Evolutionary conservation across 768 basidiomycete species (phyloP).

Genomic region (Kwoniella europaea): DNA sequence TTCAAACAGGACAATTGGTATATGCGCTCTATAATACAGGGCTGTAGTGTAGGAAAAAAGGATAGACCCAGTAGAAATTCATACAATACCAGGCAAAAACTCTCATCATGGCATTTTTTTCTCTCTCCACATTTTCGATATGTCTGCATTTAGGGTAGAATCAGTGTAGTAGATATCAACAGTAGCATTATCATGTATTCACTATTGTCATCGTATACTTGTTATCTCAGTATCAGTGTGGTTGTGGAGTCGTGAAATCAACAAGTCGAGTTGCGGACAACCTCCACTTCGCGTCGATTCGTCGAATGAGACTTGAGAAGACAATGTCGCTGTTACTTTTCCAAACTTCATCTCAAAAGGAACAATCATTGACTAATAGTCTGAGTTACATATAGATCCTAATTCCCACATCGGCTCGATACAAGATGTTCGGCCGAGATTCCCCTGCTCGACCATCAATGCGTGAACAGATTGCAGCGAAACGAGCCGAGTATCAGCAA

Average conservation of each 20-base stretch:
- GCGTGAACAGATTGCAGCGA: constrained; percentile 50
- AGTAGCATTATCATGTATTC: background rate
- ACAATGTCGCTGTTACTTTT: too few relatives aligned
- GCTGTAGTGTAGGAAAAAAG: constrained; percentile 6
- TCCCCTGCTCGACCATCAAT: constrained; percentile 26
- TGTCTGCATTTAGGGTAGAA: background rate
- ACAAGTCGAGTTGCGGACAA: background rate
- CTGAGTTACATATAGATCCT: background rate
- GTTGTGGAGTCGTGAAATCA: background rate
- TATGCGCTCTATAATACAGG: background rate
- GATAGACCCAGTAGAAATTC: background rate
- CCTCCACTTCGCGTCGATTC: constrained; percentile 12
- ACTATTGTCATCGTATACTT: background rate
- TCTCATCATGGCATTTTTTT: too few relatives aligned
- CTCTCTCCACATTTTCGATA: too few relatives aligned
- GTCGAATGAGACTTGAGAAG: background rate
- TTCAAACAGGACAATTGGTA: background rate
- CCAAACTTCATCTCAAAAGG: too few relatives aligned
- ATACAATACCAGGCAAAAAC: too few relatives aligned
- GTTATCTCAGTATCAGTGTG: background rate
- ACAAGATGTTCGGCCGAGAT: constrained; percentile 15
- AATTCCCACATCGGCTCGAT: background rate
- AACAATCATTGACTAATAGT: too few relatives aligned
- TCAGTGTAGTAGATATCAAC: background rate
- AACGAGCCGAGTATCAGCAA: constrained; percentile 38